Evolutionary conservation across 768 basidiomycete species (phyloP).

Genomic region (Macrocybe gigantea): DNA sequence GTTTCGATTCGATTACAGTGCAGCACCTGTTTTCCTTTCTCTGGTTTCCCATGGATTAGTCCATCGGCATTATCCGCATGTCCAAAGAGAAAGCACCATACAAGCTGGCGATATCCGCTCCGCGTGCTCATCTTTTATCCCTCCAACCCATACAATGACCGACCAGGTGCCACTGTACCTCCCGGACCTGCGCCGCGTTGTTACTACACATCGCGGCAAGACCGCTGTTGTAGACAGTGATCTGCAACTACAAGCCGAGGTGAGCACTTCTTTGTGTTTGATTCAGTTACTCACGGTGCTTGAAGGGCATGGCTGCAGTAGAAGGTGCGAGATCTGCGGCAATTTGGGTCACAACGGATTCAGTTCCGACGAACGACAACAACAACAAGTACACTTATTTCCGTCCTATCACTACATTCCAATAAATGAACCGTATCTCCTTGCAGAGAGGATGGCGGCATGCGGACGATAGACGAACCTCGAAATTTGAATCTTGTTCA

Average conservation of each 20-base stretch:
- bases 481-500: slow-evolving; percentile 37
- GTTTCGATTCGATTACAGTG: background rate
- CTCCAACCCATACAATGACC: slow-evolving; percentile 18
- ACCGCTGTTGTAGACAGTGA: slow-evolving; percentile 38
- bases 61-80: too few relatives aligned
- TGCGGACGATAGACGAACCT: slow-evolving; percentile 29
- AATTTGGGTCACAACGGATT: slow-evolving; percentile 45
- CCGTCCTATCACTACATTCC: background rate
- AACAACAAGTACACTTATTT: slow-evolving; percentile 30
- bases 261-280: slow-evolving; percentile 1
- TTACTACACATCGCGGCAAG: slow-evolving; percentile 38
- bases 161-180: slow-evolving; percentile 16
- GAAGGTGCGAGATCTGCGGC: slow-evolving; percentile 28
- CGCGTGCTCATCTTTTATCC: slow-evolving; percentile 7
- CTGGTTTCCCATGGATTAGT: too few relatives aligned
- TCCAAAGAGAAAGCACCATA: too few relatives aligned
- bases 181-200: slow-evolving; percentile 40
- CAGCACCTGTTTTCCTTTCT: background rate
- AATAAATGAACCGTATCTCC: background rate
- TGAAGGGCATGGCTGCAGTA: slow-evolving; percentile 27
- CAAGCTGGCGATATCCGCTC: too few relatives aligned
- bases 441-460: slow-evolving; percentile 46
- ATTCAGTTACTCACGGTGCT: background rate
- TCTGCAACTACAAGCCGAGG: slow-evolving; percentile 21
- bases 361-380: slow-evolving; percentile 49